Evolutionary conservation across 2,329 filamentous ascomycete species (phyloP).

Genomic region (Colletotrichum chrysophilum): DNA sequence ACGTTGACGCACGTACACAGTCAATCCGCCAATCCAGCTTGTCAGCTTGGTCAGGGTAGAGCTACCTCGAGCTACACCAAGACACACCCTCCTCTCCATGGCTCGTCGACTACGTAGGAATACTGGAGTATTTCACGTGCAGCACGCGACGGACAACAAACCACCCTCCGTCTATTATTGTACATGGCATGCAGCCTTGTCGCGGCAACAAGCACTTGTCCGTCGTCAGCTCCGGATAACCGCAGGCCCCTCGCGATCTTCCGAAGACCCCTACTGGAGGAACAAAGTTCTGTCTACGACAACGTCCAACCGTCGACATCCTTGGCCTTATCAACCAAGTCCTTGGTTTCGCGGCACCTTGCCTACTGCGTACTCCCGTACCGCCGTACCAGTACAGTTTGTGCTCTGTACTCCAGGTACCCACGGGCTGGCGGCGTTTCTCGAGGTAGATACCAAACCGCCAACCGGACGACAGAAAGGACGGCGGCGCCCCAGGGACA

Average conservation of each 20-base stretch:
- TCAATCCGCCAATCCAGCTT: neutral
- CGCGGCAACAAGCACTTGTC: neutral
- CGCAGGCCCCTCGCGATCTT: slow-evolving; percentile 3
- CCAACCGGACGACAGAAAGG: neutral
- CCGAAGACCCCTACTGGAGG: slow-evolving; percentile 11
- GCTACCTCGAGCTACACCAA: neutral
- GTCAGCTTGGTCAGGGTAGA: neutral
- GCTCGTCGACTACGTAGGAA: neutral
- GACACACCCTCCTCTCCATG: neutral
- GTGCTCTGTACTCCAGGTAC: neutral
- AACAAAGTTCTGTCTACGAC: neutral
- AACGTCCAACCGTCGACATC: neutral
- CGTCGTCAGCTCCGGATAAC: slow-evolving; percentile 12
- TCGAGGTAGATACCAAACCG: neutral
- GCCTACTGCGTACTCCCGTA: neutral
- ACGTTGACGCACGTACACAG: slow-evolving; percentile 4
- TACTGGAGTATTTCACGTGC: neutral
- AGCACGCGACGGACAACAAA: neutral
- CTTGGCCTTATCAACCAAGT: slow-evolving; percentile 17
- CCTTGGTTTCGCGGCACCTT: slow-evolving; percentile 3
- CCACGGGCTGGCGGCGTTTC: neutral
- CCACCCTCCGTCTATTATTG: neutral
- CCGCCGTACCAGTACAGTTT: neutral
- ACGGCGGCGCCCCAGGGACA: neutral
- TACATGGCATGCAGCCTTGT: slow-evolving; percentile 14